phyloP scores from a whole-genome alignment of 176 grass and related monocot species.

The Elymus sibiricus region DNA sequence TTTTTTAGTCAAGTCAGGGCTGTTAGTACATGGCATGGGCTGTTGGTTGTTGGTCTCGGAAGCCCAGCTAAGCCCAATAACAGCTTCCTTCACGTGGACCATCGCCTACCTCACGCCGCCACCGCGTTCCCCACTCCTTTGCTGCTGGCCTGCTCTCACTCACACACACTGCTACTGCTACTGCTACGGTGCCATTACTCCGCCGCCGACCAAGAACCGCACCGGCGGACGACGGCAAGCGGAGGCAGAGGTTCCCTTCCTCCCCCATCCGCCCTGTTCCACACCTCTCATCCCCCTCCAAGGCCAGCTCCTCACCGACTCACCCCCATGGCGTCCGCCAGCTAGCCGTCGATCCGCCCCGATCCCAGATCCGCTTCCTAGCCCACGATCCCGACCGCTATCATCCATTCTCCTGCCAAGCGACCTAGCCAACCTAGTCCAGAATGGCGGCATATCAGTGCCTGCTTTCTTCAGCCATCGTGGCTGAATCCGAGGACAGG shows the following conservation, averaged over 20 bases:
- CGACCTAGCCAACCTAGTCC: not conserved
- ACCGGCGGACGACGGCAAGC: not conserved
- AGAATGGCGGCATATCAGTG: not conserved
- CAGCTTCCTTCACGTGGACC: not conserved
- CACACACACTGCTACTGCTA: not conserved
- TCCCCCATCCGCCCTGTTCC: not conserved
- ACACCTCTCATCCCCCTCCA: not conserved
- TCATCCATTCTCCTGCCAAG: too few species aligned
- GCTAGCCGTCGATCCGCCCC: not conserved
- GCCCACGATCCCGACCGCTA: not conserved
- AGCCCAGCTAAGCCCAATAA: not conserved
- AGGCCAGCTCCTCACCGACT: not conserved
- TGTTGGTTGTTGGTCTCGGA: too few species aligned
- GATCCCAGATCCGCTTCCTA: not conserved
- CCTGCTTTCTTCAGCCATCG: not conserved
- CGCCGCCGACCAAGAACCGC: not conserved
- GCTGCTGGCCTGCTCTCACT: not conserved
- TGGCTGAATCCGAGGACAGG: not conserved
- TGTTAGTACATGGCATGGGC: too few species aligned
- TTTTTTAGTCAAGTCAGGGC: too few species aligned
- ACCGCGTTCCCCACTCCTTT: not conserved
- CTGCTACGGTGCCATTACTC: not conserved
- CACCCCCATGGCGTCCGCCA: not conserved
- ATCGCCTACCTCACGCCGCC: too few species aligned
- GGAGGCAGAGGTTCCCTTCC: not conserved